Percentiles rank a stretch among this genome's conserved stretches.
phyloP scores from a whole-genome alignment of 306 rosid species.

The Delonix regia region DNA sequence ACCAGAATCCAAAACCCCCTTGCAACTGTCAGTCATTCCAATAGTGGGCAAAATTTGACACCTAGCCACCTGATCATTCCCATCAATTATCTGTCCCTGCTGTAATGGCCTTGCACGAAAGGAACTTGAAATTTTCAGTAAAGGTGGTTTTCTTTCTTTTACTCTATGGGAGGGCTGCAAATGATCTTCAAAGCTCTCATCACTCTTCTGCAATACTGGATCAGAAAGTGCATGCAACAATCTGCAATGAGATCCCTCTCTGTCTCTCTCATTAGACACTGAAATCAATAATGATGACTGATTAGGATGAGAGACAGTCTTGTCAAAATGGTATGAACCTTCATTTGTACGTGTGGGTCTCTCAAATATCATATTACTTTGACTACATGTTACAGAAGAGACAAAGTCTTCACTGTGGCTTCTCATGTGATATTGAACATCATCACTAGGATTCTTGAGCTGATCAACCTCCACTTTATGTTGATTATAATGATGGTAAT shows the following conservation, averaged over 20 bases:
- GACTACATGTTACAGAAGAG: constrained; percentile 47
- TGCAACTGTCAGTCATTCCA: constrained; percentile 29
- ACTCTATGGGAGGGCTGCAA: constrained; percentile 33
- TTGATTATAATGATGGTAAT: constrained; percentile 52
- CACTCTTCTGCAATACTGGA: constrained; percentile 54
- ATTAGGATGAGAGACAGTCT: constrained; percentile 40
- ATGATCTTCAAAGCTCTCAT: constrained; percentile 43
- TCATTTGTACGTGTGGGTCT: constrained; percentile 46
- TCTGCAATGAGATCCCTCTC: constrained; percentile 46
- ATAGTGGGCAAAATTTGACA: constrained; percentile 40
- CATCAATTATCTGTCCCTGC: constrained; percentile 39
- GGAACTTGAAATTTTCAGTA: constrained; percentile 46
- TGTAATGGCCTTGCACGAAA: constrained; percentile 42
- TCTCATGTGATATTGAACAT: constrained; percentile 47
- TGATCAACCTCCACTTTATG: constrained; percentile 44
- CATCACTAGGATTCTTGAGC: constrained; percentile 37
- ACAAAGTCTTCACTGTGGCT: constrained; percentile 52
- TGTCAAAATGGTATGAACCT: constrained; percentile 46
- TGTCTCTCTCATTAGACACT: constrained; percentile 40
- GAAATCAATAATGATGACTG: constrained; percentile 37
- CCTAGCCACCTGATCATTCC: constrained; percentile 32
- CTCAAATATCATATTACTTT: constrained; percentile 41
- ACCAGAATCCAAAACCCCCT: constrained; percentile 33
- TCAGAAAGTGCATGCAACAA: constrained; percentile 60
- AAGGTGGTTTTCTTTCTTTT: constrained; percentile 44